phyloP scores from a whole-genome alignment of 305 asterid genomes.

The Striga hermonthica region DNA sequence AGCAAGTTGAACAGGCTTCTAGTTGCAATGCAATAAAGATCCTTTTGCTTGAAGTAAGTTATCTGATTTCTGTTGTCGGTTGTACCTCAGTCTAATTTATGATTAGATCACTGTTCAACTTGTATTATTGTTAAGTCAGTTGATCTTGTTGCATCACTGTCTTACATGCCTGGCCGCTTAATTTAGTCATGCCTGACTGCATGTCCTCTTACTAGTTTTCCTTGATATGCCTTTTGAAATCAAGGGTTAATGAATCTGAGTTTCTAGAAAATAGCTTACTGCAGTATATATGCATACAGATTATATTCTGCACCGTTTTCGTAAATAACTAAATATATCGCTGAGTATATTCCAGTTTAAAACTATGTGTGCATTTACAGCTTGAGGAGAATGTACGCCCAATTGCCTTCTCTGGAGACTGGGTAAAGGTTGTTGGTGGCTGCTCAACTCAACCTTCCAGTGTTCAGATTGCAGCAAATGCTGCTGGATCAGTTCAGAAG shows the following conservation, averaged over 20 bases:
- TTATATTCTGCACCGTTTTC: too few relatives aligned
- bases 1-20: conserved; percentile 67
- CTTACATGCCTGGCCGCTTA: conserved; percentile 15
- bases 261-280: too few relatives aligned
- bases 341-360: conserved; percentile 12
- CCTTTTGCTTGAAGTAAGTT: conserved; percentile 76
- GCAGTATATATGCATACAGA: too few relatives aligned
- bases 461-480: conserved; percentile 49
- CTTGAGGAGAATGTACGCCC: conserved; percentile 80
- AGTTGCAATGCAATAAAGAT: conserved; percentile 53
- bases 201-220: conserved; percentile 19
- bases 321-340: too few relatives aligned
- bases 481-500: conserved; percentile 70
- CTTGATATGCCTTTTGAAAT: conserved; percentile 17
- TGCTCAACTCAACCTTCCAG: conserved; percentile 49
- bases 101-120: too few relatives aligned
- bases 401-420: conserved; percentile 77
- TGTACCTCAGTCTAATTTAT: conserved; percentile 9
- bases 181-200: conserved; percentile 6
- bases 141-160: conserved; percentile 21
- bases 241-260: too few relatives aligned
- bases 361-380: conserved; percentile 45
- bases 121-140: conserved; percentile 20
- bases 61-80: conserved; percentile 22
- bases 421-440: conserved; percentile 71